These are phyloP conservation scores for Sclerotinia borealis DNA, from an alignment of 2,329 filamentous ascomycete species.

Conservation along the genomic window DNA sequence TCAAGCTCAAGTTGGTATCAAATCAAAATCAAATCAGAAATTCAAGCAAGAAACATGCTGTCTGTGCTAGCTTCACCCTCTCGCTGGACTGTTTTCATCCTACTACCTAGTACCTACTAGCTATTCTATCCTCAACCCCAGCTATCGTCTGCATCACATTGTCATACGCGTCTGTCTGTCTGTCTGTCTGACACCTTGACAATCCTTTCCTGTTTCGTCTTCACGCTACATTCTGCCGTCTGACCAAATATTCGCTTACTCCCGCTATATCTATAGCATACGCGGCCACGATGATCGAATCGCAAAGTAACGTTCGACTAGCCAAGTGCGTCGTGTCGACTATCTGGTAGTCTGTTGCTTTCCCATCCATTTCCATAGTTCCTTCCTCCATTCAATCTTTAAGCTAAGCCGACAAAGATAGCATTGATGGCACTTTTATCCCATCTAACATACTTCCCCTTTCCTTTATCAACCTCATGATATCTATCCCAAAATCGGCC, in stretches of 20 bases:
- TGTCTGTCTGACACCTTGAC: background rate
- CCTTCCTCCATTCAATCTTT: background rate
- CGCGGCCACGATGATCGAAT: background rate
- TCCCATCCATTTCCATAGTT: background rate
- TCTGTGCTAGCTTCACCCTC: too few species aligned
- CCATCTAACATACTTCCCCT: constrained; percentile 97
- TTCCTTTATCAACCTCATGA: constrained; percentile 95
- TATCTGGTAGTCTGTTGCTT: background rate
- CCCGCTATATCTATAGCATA: background rate
- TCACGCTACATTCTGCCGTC: background rate
- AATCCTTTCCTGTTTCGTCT: background rate
- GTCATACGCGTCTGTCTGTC: background rate
- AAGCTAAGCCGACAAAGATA: constrained; percentile 37
- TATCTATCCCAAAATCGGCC: constrained; percentile 95
- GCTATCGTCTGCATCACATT: background rate
- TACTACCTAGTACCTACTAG: background rate
- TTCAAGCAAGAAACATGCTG: background rate
- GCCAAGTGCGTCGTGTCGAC: background rate
- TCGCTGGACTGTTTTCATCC: background rate
- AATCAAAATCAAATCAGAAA: constrained; percentile 7
- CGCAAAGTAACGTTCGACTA: background rate
- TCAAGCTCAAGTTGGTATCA: constrained; percentile 6
- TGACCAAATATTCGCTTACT: background rate
- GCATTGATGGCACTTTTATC: constrained; percentile 77
- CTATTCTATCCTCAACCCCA: background rate